A percentile compares a stretch with the other conserved stretches of the same genome.
These are phyloP conservation scores for Gyrodon lividus DNA, from an alignment of 768 basidiomycete genomes.

Conservation along the genomic window DNA sequence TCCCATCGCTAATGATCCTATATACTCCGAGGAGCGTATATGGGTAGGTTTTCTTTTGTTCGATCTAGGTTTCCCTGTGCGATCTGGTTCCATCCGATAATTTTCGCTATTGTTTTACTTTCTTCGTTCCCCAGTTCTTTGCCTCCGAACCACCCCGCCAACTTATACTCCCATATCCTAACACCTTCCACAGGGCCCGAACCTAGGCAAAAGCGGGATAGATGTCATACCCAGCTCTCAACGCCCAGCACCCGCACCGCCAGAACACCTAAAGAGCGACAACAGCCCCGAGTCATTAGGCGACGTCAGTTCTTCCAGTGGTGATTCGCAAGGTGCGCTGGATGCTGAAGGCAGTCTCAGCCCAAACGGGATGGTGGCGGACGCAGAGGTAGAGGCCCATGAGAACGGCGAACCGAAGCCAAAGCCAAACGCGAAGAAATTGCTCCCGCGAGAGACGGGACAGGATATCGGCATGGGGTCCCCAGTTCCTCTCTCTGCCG, in stretches of 20 bases:
- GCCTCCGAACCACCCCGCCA: background rate
- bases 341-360: conserved; percentile 1
- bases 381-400: background rate
- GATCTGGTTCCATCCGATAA: too few species aligned
- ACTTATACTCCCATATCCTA: conserved; percentile 2
- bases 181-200: conserved; percentile 52
- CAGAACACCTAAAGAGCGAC: conserved; percentile 32
- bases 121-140: background rate
- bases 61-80: background rate
- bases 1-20: conserved; percentile 93
- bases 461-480: conserved; percentile 88
- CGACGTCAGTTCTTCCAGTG: background rate
- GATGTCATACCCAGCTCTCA: conserved; percentile 69
- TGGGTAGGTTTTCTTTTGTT: conserved; percentile 50
- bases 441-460: conserved; percentile 81
- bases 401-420: conserved; percentile 2
- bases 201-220: conserved; percentile 77
- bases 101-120: background rate
- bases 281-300: conserved; percentile 50
- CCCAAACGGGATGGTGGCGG: background rate
- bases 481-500: conserved; percentile 72
- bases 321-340: background rate
- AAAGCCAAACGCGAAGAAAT: conserved; percentile 40
- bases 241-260: conserved; percentile 60
- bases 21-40: conserved; percentile 79